Conservation (phyloP, 208 protist species). For the Trypanosoma scelopori region DNA sequence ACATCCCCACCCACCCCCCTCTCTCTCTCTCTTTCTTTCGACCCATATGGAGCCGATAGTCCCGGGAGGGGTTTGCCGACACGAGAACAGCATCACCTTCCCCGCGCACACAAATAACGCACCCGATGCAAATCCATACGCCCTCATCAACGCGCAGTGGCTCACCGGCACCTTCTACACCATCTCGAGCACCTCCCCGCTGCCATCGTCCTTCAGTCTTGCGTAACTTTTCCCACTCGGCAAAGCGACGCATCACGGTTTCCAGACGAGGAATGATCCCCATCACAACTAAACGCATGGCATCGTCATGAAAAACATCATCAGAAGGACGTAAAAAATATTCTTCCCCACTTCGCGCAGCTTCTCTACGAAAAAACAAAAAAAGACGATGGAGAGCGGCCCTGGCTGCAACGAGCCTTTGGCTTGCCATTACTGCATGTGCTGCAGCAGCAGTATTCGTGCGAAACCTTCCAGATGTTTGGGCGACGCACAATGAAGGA, state of each 20-base stretch:
- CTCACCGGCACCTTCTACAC: conserved; percentile 4
- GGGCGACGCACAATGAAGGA: background rate
- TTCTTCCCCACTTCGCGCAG: background rate
- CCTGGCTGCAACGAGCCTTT: background rate
- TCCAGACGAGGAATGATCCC: conserved; percentile 3
- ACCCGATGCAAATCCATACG: conserved; percentile 6
- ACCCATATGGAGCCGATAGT: background rate
- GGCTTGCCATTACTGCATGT: background rate
- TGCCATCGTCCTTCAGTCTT: background rate
- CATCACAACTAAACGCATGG: too few species aligned
- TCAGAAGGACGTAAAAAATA: background rate
- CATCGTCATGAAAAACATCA: background rate
- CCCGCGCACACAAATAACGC: background rate
- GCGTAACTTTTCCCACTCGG: conserved; percentile 6
- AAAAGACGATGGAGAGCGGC: background rate
- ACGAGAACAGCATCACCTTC: background rate
- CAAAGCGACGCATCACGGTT: background rate
- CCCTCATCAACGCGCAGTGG: background rate
- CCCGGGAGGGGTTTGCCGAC: background rate
- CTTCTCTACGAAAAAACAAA: background rate
- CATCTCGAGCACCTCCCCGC: conserved; percentile 4
- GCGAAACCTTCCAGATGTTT: background rate
- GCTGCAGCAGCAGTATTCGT: background rate
- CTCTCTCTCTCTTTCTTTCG: background rate
- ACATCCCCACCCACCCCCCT: background rate